These are phyloP conservation scores for Cryptosporidium sp. DNA, from an alignment of 169 alveolate genomes.

Conservation along the genomic window DNA sequence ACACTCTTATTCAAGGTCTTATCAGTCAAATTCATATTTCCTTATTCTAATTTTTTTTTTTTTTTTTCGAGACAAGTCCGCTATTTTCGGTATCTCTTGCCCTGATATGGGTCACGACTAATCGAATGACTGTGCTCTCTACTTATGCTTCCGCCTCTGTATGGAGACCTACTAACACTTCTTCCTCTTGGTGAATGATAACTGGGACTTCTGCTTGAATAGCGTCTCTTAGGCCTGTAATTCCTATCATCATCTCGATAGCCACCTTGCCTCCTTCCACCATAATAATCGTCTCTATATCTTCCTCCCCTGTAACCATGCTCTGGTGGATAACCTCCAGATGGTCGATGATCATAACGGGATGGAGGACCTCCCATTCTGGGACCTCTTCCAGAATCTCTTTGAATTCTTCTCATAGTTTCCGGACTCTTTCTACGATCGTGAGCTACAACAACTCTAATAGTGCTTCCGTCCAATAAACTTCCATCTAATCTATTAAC, in stretches of 20 bases:
- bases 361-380: slow-evolving; percentile 19
- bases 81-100: slow-evolving; percentile 59
- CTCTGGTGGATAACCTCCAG: slow-evolving; percentile 48
- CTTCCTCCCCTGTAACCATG: slow-evolving; percentile 43
- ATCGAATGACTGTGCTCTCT: slow-evolving; percentile 47
- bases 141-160: slow-evolving; percentile 60
- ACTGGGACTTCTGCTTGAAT: slow-evolving; percentile 55
- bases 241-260: slow-evolving; percentile 62
- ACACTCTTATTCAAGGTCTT: slow-evolving; percentile 3
- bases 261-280: slow-evolving; percentile 43
- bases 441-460: slow-evolving; percentile 90
- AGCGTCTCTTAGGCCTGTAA: slow-evolving; percentile 43
- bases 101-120: slow-evolving; percentile 66
- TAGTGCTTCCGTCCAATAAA: slow-evolving; percentile 87
- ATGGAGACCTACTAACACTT: slow-evolving; percentile 62
- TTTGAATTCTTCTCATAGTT: slow-evolving; percentile 83
- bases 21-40: background rate
- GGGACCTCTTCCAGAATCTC: slow-evolving; percentile 55
- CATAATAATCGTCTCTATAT: slow-evolving; percentile 43
- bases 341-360: slow-evolving; percentile 32
- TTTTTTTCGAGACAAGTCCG: background rate
- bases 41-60: background rate
- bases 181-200: slow-evolving; percentile 68
- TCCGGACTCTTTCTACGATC: slow-evolving; percentile 92
- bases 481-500: slow-evolving; percentile 87